phyloP scores from a whole-genome alignment of 2,329 filamentous ascomycete genomes.

The Fusarium udum region DNA sequence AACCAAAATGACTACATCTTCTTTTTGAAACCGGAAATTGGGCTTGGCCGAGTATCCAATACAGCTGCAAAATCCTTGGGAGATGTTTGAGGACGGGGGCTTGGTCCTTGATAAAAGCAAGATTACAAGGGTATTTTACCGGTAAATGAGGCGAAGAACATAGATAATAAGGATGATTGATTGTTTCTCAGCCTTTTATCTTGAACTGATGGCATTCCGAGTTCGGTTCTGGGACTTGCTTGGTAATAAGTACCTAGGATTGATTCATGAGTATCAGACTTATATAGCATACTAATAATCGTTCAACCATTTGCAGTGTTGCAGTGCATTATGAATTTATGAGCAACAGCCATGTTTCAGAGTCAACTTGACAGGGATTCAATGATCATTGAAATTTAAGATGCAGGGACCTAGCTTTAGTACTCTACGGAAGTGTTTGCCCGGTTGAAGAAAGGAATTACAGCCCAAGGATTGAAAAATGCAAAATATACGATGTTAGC shows the following conservation, averaged over 20 bases:
- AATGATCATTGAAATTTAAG: background rate
- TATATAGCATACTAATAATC: background rate
- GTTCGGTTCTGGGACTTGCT: background rate
- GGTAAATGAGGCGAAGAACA: background rate
- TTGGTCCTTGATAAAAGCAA: slow-evolving; percentile 27
- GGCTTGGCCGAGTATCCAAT: slow-evolving; percentile 6
- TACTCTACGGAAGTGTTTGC: background rate
- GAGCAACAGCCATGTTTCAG: background rate
- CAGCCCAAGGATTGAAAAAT: background rate
- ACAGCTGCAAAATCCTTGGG: slow-evolving; percentile 13
- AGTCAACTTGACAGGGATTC: background rate
- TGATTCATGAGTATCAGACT: background rate
- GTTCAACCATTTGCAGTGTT: background rate
- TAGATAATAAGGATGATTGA: background rate
- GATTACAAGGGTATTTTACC: slow-evolving; percentile 35
- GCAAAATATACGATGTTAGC: background rate
- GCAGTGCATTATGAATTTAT: background rate
- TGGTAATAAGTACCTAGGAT: background rate
- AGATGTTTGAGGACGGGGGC: slow-evolving; percentile 14
- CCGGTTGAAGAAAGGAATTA: background rate
- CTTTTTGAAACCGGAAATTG: slow-evolving; percentile 31
- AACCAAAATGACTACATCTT: slow-evolving; percentile 7
- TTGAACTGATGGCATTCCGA: background rate
- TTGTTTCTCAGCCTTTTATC: background rate
- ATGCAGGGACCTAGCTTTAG: background rate